Conservation (phyloP, 495 filamentous ascomycete species). For the Bacidia gigantensis region DNA sequence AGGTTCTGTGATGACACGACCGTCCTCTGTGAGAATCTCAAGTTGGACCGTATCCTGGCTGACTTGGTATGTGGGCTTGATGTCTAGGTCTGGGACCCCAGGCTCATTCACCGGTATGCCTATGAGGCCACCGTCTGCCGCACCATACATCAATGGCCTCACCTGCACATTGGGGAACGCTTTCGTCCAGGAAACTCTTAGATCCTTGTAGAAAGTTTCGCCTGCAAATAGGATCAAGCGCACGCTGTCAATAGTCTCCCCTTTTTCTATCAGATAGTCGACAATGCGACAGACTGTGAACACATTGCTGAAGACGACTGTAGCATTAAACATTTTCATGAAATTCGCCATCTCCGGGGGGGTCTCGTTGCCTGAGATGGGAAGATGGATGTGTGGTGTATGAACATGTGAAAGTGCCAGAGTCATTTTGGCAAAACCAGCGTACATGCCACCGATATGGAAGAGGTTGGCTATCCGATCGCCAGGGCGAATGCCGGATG, state of each 20-base stretch:
- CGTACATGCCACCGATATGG: no score
- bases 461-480: no score
- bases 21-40: background rate
- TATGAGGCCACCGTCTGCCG: background rate
- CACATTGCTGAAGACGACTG: background rate
- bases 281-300: slow-evolving; percentile 1
- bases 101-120: background rate
- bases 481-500: no score
- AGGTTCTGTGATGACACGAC: background rate
- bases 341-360: background rate
- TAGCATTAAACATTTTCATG: background rate
- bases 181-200: background rate
- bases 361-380: background rate
- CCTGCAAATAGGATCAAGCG: background rate
- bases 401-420: no score
- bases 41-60: background rate
- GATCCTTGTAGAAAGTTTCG: background rate
- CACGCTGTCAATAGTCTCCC: background rate
- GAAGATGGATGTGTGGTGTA: background rate
- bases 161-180: background rate
- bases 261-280: background rate
- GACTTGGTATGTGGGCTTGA: background rate
- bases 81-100: background rate
- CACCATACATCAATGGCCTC: background rate
- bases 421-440: no score